Conservation (phyloP, 768 basidiomycete species). For the Gautieria morchelliformis region DNA sequence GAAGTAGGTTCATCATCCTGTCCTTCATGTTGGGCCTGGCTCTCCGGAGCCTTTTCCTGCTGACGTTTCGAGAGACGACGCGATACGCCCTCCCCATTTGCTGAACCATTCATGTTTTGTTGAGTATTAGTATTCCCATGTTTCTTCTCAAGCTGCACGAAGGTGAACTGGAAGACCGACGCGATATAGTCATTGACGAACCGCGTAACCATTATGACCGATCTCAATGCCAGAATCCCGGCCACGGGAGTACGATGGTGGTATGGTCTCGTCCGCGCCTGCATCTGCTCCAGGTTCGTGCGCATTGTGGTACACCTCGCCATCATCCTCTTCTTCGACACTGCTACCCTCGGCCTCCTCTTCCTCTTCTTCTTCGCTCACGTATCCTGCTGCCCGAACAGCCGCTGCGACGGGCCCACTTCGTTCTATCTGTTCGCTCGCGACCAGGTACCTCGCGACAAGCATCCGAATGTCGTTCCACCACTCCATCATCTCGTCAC, state of each 20-base stretch:
- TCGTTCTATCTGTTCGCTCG: slow-evolving; percentile 87
- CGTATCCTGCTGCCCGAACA: slow-evolving; percentile 80
- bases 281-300: slow-evolving; percentile 26
- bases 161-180: slow-evolving; percentile 5
- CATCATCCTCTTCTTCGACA: slow-evolving; percentile 38
- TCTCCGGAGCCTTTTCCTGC: slow-evolving; percentile 68
- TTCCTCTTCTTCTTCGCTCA: slow-evolving; percentile 65
- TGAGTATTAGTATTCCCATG: slow-evolving; percentile 15
- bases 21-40: slow-evolving; percentile 28
- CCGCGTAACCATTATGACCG: slow-evolving; percentile 50
- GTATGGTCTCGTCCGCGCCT: slow-evolving; percentile 33
- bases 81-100: slow-evolving; percentile 23
- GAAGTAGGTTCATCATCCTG: slow-evolving; percentile 11
- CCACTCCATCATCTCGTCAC: slow-evolving; percentile 99
- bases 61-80: slow-evolving; percentile 48
- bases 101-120: slow-evolving; percentile 15
- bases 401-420: slow-evolving; percentile 89
- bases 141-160: slow-evolving; percentile 38
- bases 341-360: slow-evolving; percentile 48
- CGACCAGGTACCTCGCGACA: slow-evolving; percentile 88
- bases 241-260: slow-evolving; percentile 51
- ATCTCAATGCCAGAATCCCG: slow-evolving; percentile 32
- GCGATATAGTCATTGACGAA: slow-evolving; percentile 27
- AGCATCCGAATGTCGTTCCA: slow-evolving; percentile 97
- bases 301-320: slow-evolving; percentile 42